A percentile compares a stretch with the other conserved stretches of the same genome.
Conservation (phyloP, 805 yeast genomes). For the Aciculoconidium aculeatum region DNA sequence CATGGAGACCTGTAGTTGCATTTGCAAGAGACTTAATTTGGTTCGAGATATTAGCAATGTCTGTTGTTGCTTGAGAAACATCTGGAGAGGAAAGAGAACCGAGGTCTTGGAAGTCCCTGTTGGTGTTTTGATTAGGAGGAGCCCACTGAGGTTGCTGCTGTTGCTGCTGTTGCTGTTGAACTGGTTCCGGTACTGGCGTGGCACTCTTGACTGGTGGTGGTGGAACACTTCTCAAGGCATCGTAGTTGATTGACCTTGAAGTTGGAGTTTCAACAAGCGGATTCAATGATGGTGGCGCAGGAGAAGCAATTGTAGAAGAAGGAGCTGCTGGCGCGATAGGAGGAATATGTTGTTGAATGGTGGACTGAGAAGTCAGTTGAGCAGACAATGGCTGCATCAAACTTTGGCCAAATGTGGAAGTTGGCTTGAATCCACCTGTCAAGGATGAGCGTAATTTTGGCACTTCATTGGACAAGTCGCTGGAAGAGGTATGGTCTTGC, state of each 20-base stretch:
- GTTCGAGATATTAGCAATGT: conserved; percentile 78
- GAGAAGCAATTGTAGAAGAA: conserved; percentile 26
- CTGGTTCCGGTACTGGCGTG: conserved; percentile 12
- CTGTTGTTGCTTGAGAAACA: conserved; percentile 75
- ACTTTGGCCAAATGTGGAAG: conserved; percentile 81
- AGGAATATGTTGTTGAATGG: background rate
- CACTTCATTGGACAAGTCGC: conserved; percentile 27
- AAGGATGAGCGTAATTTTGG: conserved; percentile 30
- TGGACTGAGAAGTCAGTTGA: background rate
- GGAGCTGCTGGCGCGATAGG: conserved; percentile 17
- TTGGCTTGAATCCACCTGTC: conserved; percentile 61
- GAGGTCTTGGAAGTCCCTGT: no score
- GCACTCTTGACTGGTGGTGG: conserved; percentile 31
- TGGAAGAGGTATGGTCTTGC: conserved; percentile 24
- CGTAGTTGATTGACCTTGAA: conserved; percentile 35
- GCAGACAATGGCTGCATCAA: conserved; percentile 32
- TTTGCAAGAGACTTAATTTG: conserved; percentile 74
- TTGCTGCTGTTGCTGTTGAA: conserved; percentile 13
- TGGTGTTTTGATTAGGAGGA: conserved; percentile 5
- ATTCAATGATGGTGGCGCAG: conserved; percentile 12
- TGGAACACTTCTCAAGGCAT: conserved; percentile 45
- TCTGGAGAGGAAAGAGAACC: no score
- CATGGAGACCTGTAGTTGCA: conserved; percentile 67
- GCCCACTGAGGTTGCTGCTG: conserved; percentile 5
- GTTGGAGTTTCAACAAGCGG: conserved; percentile 2